Base-by-base conservation (phyloP, 768 basidiomycete species). In the Tylopilus sp. region DNA sequence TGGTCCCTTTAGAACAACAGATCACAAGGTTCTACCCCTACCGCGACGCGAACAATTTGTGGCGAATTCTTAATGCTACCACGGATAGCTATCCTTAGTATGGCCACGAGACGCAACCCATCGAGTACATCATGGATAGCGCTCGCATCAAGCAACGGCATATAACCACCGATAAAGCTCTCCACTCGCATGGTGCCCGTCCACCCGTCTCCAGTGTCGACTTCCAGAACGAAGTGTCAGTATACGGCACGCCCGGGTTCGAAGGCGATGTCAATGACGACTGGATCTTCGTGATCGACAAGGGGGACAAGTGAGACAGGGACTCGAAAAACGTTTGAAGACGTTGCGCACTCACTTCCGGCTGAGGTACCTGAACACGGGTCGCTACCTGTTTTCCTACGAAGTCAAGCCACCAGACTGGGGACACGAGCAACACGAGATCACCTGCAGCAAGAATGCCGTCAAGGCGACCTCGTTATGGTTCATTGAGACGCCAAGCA, bases 391-490 rank as follows among this genome's bases (percentile, higher is more conserved):
- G 33, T 99, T 98, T 76, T 93, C 90, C 21, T 97, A 99, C 73
- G 97, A 97, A 69, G 87, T 98, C 62, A 98, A 98, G 71, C 73
- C 98, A 1, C 97, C 97, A 0, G 90, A 97, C 6, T 99, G 97
- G 97, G 97, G 84, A 0, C 98, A 79, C 59, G 97, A 98, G 65
- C 97, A 99, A 69, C 97, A 99, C 67, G 97, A 99, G 64, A 97
- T 99, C 46, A 98, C 97, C 0, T 99, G 97, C 70, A 99, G 98
- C 72, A 98, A 94, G 78, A 95, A 98, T 60, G 95, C 97, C 12
- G 87, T 87, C 23, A 79, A 74, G 67, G 79, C 77, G 3, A 98
- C 98, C 68, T 93, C 93, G 28, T 65, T 98, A 53, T 98, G 97
- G 97, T 92, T 80, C 60, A 74, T 98, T 39, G 97, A 99, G 75